phyloP scores from a whole-genome alignment of 2,329 filamentous ascomycete genomes.

The Herpotrichia juniperi region DNA sequence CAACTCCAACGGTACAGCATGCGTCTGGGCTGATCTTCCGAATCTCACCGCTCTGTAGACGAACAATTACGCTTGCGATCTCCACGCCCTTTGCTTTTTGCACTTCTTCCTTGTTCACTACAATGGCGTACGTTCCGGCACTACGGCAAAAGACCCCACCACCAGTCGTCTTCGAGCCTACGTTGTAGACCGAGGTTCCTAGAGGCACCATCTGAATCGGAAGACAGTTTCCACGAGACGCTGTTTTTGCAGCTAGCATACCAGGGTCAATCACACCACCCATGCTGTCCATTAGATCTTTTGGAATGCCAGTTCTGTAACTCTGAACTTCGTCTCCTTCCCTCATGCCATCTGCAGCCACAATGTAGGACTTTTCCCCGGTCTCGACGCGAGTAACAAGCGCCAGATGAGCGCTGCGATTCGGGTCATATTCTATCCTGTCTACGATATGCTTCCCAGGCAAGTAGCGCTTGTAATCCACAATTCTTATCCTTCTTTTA shows the following conservation, averaged over 20 bases:
- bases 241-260: conserved; percentile 93
- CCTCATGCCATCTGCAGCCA: conserved; percentile 93
- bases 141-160: conserved; percentile 92
- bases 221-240: conserved; percentile 91
- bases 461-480: conserved; percentile 82
- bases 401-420: conserved; percentile 90
- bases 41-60: conserved; percentile 90
- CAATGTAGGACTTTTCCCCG: conserved; percentile 82
- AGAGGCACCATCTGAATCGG: conserved; percentile 95
- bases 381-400: conserved; percentile 78
- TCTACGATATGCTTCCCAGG: conserved; percentile 88
- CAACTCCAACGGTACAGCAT: conserved; percentile 90
- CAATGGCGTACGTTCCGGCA: conserved; percentile 87
- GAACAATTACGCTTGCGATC: conserved; percentile 80
- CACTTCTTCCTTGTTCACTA: conserved; percentile 83
- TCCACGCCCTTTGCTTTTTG: conserved; percentile 66
- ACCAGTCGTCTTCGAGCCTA: conserved; percentile 74
- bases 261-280: conserved; percentile 91
- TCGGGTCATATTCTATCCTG: conserved; percentile 94
- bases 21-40: conserved; percentile 89
- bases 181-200: conserved; percentile 89
- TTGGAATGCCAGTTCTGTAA: conserved; percentile 86
- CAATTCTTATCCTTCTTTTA: conserved; percentile 87
- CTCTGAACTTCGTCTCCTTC: conserved; percentile 92
- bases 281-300: conserved; percentile 87